These are phyloP conservation scores for Cinnamomum micranthum DNA, from an alignment of 164 flowering plant genomes.

Conservation along the genomic window DNA sequence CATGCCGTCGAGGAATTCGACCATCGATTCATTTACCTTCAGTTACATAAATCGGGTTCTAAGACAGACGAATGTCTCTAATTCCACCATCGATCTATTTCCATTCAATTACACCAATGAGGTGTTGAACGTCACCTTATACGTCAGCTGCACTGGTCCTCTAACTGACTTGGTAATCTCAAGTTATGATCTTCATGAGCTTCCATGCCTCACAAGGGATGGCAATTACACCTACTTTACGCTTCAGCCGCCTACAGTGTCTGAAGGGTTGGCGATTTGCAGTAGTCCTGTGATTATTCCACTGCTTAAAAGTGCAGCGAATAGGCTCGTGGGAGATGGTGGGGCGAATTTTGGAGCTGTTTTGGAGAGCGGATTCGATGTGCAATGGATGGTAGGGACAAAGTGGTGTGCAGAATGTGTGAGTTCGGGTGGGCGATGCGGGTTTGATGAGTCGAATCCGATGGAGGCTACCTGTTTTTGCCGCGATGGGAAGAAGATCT, in stretches of 20 bases:
- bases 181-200: not conserved
- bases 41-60: too few relatives aligned
- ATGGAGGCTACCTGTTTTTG: constrained; percentile 12
- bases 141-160: not conserved
- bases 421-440: constrained; percentile 16
- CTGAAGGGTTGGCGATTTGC: not conserved
- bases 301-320: not conserved
- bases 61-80: too few relatives aligned
- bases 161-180: too few relatives aligned
- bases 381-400: not conserved
- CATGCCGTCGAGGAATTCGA: too few relatives aligned
- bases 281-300: not conserved
- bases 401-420: constrained; percentile 5
- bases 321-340: not conserved
- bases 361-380: constrained; percentile 14
- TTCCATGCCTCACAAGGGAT: not conserved
- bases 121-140: not conserved
- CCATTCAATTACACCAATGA: too few relatives aligned
- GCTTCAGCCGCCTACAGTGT: not conserved
- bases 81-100: too few relatives aligned
- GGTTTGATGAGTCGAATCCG: not conserved
- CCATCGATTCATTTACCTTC: too few relatives aligned
- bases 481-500: not conserved
- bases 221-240: not conserved
- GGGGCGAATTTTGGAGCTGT: constrained; percentile 8